Base-by-base conservation (phyloP, 139 green algal genomes). In the Closterium sp. region DNA sequence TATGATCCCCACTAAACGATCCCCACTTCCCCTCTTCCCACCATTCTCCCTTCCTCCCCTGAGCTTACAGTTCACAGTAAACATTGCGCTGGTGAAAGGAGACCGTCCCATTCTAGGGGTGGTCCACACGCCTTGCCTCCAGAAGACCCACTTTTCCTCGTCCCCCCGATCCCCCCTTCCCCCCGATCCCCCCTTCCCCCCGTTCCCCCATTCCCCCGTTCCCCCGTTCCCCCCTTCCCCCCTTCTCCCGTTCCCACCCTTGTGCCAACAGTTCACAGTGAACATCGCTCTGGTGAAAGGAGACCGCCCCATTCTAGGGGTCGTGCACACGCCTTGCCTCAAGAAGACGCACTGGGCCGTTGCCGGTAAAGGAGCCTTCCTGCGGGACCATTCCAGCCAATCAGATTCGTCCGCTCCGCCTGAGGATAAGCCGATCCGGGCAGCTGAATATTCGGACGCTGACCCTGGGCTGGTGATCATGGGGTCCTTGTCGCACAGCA, bases 231-330 rank as follows among this genome's bases (percentile, higher is more conserved):
- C 38, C 38, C 38, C 38, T 66, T n/a, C n/a, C n/a, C n/a, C 38
- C 38, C 21, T 66, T 66, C 21, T 12, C 38, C 16, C 21, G 9
- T 76, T 76, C 55, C 16, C 55, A 28, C 55, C 55, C 55, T 76
- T 12, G 23, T 76, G 4, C 55, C 55, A 16, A 76, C 95, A 97
- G 91, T 98, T 98, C 94, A 98, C 97, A 0, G 96, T 98, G 34
- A 98, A 98, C 95, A 98, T 98, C 88, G 97, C 96, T 2, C 95
- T 98, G 34, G 66, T 97, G 33, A 86, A 94, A 83, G 91, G 91
- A 55, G 86, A 87, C 33, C 89, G 86, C 7, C 96, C 97, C 0
- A 92, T 98, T n/a, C 38, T 98, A 89, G 97, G 97, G 6, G 96
- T 98, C 34, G 97, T 98, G 84, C 96, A 98, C 31, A 95, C 97